phyloP scores from a whole-genome alignment of 2,329 filamentous ascomycete species.

The Trichoderma guizhouense region DNA sequence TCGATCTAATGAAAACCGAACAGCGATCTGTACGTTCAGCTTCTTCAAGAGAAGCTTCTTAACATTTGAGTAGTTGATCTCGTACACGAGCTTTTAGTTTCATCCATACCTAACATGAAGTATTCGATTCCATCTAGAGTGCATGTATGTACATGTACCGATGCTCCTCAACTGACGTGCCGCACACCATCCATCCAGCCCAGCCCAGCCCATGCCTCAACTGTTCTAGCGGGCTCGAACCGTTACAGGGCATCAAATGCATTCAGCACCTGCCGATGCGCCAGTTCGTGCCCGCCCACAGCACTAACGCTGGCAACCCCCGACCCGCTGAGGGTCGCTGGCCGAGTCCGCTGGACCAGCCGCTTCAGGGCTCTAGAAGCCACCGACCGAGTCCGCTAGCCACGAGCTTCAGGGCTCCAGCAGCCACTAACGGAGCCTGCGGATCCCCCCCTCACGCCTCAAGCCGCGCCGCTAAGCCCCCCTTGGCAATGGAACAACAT shows the following conservation, averaged over 20 bases:
- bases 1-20: too few species aligned
- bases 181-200: neutral
- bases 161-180: neutral
- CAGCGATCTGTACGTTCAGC: too few species aligned
- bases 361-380: constrained; percentile 1
- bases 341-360: constrained; percentile 7
- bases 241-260: neutral
- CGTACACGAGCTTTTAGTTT: too few species aligned
- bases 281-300: constrained; percentile 7
- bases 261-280: neutral
- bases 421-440: neutral
- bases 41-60: too few species aligned
- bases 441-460: neutral
- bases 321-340: constrained; percentile 15
- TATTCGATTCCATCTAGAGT: neutral
- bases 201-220: neutral
- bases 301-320: neutral
- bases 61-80: too few species aligned
- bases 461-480: constrained; percentile 4
- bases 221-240: neutral
- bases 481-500: neutral
- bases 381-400: neutral
- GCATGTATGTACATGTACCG: neutral
- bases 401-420: neutral
- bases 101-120: too few species aligned